Evolutionary conservation across 768 basidiomycete species (phyloP), one percentile per base, ranked within the genome.

Genomic region (Trametes punicea): DNA sequence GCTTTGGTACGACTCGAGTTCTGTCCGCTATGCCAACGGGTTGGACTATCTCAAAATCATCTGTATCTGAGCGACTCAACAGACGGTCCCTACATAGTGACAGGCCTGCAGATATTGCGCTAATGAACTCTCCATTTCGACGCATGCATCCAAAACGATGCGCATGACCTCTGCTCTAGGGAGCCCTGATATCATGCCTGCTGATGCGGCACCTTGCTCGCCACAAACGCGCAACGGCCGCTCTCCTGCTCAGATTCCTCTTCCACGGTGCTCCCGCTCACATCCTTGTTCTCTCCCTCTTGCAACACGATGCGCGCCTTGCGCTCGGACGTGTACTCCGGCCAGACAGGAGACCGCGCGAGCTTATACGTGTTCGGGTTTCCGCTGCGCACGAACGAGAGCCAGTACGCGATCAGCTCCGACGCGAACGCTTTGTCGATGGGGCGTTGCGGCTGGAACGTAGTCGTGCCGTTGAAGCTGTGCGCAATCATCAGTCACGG

Each of bases 351-450:
- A 1, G 83, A 81, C 30, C 75, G 70, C 0, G 72, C 59, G 1
- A 84, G 74, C 64, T 80, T 83, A 70, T 74, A 72, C 6, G 76
- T 76, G 67, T 83, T 85, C 0, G 82, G 83, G 63, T 84, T 67
- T 2, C 75, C 75, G 1, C 77, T 65, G 38, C 82, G 81, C 20
- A 85, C 82, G 58, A 86, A 85, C 2, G 82, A 86, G 6, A 85
- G 68, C 82, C 83, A 84, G 65, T 85, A 84, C 6, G 80, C 83
- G 39, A 83, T 82, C 27, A 83, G 70, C 65, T 86, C 86, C 31
- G 74, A 67, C 0, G 81, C 78, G 58, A 86, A 85, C 6, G 78
- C 76, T 1, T 60, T 64, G 60, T 84, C 77, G 8, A 73, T 67
- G 0, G 76, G 71, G 9, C 75, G 77, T 69, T 79, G 70, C 2